phyloP scores from a whole-genome alignment of 345 rosid species.

The Cardamine resedifolia region DNA sequence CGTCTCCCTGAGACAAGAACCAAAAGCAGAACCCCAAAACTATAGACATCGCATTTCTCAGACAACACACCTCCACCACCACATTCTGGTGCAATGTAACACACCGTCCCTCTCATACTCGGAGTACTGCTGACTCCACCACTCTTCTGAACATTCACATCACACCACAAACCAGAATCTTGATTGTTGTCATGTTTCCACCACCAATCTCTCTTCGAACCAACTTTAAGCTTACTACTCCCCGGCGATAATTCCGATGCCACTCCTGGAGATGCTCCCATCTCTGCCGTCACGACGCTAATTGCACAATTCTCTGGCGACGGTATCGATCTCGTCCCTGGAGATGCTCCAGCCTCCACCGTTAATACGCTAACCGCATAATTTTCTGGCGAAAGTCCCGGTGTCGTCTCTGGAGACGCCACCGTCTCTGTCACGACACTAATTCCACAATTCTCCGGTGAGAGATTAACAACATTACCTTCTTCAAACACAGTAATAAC shows the following conservation, averaged over 20 bases:
- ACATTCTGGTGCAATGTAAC: constrained; percentile 79
- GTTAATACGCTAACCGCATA: no score
- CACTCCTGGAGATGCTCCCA: constrained; percentile 22
- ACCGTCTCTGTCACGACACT: no score
- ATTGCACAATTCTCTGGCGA: constrained; percentile 55
- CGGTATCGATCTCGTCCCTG: no score
- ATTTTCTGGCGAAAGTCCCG: no score
- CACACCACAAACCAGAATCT: constrained; percentile 51
- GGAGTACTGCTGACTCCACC: constrained; percentile 80
- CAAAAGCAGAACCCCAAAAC: constrained; percentile 64
- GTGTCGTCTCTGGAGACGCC: no score
- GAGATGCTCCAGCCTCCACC: no score
- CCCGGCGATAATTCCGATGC: constrained; percentile 38
- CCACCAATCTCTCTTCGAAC: constrained; percentile 70
- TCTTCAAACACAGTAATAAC: constrained; percentile 53
- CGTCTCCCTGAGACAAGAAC: constrained; percentile 71
- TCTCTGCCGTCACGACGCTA: constrained; percentile 36
- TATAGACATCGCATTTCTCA: constrained; percentile 69
- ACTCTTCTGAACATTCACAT: constrained; percentile 66
- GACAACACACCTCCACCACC: constrained; percentile 67
- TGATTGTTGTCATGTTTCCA: constrained; percentile 73
- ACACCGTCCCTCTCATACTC: constrained; percentile 85
- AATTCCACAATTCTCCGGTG: no score
- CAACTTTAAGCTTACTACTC: no score
- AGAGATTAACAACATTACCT: no score